Evolutionary conservation across 495 filamentous ascomycete genomes (phyloP), one percentile per base, ranked within the genome.

Genomic region (Eremomyces bilateralis): DNA sequence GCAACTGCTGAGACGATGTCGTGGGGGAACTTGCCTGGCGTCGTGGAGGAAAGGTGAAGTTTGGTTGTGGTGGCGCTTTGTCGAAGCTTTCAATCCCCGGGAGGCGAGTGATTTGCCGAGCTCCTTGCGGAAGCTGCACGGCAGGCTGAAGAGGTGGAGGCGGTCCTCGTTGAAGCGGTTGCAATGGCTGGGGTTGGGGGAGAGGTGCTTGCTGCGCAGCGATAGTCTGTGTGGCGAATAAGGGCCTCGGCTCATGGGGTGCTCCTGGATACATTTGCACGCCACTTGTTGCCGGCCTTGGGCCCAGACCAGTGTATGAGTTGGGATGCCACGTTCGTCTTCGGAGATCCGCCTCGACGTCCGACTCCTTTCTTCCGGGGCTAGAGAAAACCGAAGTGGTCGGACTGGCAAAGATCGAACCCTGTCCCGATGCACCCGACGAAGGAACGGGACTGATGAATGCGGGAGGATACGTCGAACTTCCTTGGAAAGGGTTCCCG

Each of bases 71-170:
- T 4, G 68, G 69, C 4, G 75, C 61, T 31, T 76, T 71, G 48
- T 84, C 81, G 41, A 92, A 91, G 22, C 79, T 85, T 47, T 88
- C 80, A 42, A 93, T 93, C 4, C 83, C 82, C 0, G 83, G 83
- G 17, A 93, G 57, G 19, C 80, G 70, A 15, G 75, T 53, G 0
- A 59, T 46, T 43, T 67, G 6, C n/a, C n/a, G n/a, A n/a, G n/a
- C n/a, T n/a, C n/a, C n/a, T 17, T 32, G 30, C 18, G 30, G 10
- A 10, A 8, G 6, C 18, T 32, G 30, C 15, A 22, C 54, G 16
- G 69, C 65, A 29, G 57, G 60, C 29, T 63, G 63, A 29, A 54
- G 65, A 48, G 59, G 61, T 12, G 62, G 54, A n/a, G n/a, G n/a
- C n/a, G n/a, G n/a, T n/a, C n/a, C n/a, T n/a, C n/a, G n/a, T n/a